Percentiles rank a stretch among this genome's conserved stretches.
Evolutionary conservation across 2,329 filamentous ascomycete genomes (phyloP).

Genomic region (Monosporascus sp.): DNA sequence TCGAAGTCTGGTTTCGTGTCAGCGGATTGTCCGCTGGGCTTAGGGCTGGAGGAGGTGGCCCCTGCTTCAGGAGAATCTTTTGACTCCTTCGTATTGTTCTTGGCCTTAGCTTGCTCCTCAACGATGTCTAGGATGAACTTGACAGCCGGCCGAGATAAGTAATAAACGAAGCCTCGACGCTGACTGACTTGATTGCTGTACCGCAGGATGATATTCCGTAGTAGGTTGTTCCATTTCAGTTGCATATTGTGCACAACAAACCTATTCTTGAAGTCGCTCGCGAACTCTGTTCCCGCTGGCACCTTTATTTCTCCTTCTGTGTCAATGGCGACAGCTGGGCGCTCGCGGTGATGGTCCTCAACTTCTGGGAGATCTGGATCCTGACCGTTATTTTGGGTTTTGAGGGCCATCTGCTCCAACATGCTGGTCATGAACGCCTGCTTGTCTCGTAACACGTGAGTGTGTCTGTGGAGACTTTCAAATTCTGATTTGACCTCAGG

Average conservation of each 20-base stretch:
- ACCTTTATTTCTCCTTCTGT: constrained; percentile 60
- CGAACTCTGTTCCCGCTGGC: constrained; percentile 71
- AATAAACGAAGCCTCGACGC: constrained; percentile 93
- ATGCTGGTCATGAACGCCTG: constrained; percentile 54
- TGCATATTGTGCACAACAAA: constrained; percentile 98
- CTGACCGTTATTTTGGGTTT: constrained; percentile 26
- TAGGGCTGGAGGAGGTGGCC: constrained; percentile 28
- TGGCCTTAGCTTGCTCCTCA: constrained; percentile 81
- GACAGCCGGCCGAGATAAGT: constrained; percentile 89
- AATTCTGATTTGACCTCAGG: constrained; percentile 50
- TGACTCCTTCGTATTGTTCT: constrained; percentile 33
- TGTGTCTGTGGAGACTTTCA: constrained; percentile 54
- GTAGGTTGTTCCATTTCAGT: constrained; percentile 95
- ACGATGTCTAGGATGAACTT: constrained; percentile 98
- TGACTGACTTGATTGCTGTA: constrained; percentile 98
- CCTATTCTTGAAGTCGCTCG: constrained; percentile 94
- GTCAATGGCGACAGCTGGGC: constrained; percentile 37
- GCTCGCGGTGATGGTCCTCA: constrained; percentile 21
- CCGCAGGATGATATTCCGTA: constrained; percentile 92
- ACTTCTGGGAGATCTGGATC: constrained; percentile 9
- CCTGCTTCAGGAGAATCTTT: constrained; percentile 20
- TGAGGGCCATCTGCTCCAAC: constrained; percentile 43
- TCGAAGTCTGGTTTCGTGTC: constrained; percentile 64
- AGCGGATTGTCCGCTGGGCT: constrained; percentile 42
- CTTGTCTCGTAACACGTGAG: constrained; percentile 51